Percentiles rank a stretch among this genome's conserved stretches.
Evolutionary conservation across 2,329 filamentous ascomycete genomes (phyloP).

Genomic region (Aciculosporium take): DNA sequence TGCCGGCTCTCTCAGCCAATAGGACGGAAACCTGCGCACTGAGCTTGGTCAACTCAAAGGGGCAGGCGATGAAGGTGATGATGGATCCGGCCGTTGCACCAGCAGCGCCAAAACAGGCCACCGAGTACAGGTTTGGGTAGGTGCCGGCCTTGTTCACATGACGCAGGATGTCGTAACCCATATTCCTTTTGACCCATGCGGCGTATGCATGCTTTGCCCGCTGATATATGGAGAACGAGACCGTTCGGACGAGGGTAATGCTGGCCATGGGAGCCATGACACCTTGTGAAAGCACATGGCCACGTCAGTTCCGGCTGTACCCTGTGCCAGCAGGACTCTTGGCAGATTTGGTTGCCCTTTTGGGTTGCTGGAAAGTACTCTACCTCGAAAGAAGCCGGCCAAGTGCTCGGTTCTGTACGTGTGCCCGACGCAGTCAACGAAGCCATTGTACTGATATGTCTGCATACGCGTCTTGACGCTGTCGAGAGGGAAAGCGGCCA

Average conservation of each 20-base stretch:
- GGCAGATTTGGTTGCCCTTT: background rate
- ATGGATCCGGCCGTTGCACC: slow-evolving; percentile 67
- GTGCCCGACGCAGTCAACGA: slow-evolving; percentile 57
- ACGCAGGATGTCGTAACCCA: slow-evolving; percentile 54
- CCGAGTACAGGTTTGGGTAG: slow-evolving; percentile 57
- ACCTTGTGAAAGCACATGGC: slow-evolving; percentile 28
- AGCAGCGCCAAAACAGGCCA: slow-evolving; percentile 62
- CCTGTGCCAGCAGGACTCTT: background rate
- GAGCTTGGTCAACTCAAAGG: slow-evolving; percentile 81
- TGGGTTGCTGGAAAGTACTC: too few species aligned
- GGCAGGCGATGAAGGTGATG: slow-evolving; percentile 70
- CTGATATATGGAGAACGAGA: slow-evolving; percentile 71
- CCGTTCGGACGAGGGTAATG: slow-evolving; percentile 62
- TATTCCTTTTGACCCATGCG: slow-evolving; percentile 52
- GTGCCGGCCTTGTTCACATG: slow-evolving; percentile 58
- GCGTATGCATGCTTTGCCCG: slow-evolving; percentile 61
- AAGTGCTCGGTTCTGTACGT: slow-evolving; percentile 64
- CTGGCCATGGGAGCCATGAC: slow-evolving; percentile 69
- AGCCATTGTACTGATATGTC: slow-evolving; percentile 65
- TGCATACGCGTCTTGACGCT: slow-evolving; percentile 86
- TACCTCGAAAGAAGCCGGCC: slow-evolving; percentile 68
- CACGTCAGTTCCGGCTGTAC: background rate
- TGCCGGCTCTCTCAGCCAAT: slow-evolving; percentile 37
- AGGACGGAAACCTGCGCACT: slow-evolving; percentile 75
- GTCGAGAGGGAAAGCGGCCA: slow-evolving; percentile 73